phyloP scores from a whole-genome alignment of 2,329 filamentous ascomycete genomes.

The Fusarium sp. region DNA sequence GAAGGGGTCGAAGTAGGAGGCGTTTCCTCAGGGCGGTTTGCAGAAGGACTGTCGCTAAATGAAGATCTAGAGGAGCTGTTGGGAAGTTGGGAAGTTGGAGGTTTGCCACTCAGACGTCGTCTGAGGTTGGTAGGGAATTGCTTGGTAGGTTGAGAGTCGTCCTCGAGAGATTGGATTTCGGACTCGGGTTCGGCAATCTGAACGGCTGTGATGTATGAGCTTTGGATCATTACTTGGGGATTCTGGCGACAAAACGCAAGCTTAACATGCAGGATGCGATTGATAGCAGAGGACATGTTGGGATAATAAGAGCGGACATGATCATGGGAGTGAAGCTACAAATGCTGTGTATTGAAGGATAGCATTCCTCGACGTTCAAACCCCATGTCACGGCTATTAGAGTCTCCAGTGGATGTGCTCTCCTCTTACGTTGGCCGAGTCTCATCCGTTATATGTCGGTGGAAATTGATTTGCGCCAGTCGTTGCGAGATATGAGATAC shows the following conservation, averaged over 20 bases:
- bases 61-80: slow-evolving; percentile 61
- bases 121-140: slow-evolving; percentile 51
- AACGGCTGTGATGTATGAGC: slow-evolving; percentile 58
- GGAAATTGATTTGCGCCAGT: slow-evolving; percentile 16
- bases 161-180: slow-evolving; percentile 49
- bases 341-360: not conserved
- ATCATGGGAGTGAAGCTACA: not conserved
- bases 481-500: not conserved
- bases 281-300: not conserved
- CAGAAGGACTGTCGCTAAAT: slow-evolving; percentile 51
- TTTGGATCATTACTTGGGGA: not conserved
- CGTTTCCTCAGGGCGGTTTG: slow-evolving; percentile 48
- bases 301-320: slow-evolving; percentile 13
- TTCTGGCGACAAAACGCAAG: not conserved
- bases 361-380: not conserved
- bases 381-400: not conserved
- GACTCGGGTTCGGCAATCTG: slow-evolving; percentile 67
- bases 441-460: slow-evolving; percentile 10
- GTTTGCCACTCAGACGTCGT: slow-evolving; percentile 53
- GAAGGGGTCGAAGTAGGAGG: slow-evolving; percentile 33
- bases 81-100: slow-evolving; percentile 45
- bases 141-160: slow-evolving; percentile 49
- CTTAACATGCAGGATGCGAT: not conserved
- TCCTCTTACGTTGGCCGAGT: not conserved
- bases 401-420: not conserved